Evolutionary conservation across 1,284 basidiomycete genomes (phyloP), one percentile per base, ranked within the genome.

Genomic region (Sanghuangporus baumii): DNA sequence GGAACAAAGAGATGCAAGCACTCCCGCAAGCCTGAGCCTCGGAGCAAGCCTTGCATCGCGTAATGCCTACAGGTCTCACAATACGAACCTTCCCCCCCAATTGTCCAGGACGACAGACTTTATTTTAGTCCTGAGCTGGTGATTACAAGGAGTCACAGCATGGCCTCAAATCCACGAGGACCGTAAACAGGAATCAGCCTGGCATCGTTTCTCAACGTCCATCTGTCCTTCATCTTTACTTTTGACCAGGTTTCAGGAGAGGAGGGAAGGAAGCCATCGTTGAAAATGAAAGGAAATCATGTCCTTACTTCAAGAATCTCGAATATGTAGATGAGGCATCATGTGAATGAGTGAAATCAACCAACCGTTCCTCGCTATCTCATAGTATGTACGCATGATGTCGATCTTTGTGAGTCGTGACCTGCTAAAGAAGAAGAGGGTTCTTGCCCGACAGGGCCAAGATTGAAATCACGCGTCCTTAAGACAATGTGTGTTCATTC

Each of bases 11-110:
- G 40, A 26, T 55, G 38, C 3, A 65, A 77, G 14, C 65, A 87
- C 87, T 88, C 73, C 88, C 87, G 67, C 87, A 89, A 48, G 86
- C 87, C 64, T 82, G 73, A 3, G 87, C 73, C 31, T 80, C 78
- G 18, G 79, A 76, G 16, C 86, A 73, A 1, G 68, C 72, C 37
- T 68, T 76, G 69, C 87, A 88, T 36, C 79, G 65, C 4, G 69
- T 68, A 66, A 82, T 83, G 14, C 80, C 80, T 2, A 82, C 63
- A 3, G 78, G 63, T 48, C 77, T 67, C 4, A 84, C 67, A 38
- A 69, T 66, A 31, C 82, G 78, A 54, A 79, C 79, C n/a, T 77
- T 63, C 23, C 2, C 2, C 23, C 23, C 23, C 23, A 23, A 23
- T 1, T 1, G 1, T 85, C 85, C 2, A 72, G 58, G 2, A 71